phyloP scores from a whole-genome alignment of 1,284 basidiomycete species.

The Cutaneotrichosporon spelunceum region DNA sequence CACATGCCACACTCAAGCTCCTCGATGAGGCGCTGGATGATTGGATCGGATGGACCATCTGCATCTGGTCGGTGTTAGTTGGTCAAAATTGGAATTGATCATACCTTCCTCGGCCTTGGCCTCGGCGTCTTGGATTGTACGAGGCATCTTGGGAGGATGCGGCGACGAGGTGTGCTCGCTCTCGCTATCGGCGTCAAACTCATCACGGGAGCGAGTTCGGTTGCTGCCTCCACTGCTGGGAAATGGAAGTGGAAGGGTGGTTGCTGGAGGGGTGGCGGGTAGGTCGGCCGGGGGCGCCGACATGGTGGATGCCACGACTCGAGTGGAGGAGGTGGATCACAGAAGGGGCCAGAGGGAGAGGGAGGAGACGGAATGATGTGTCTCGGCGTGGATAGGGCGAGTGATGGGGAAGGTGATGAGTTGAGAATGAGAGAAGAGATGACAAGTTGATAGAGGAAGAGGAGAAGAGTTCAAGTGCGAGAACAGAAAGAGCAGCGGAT shows the following conservation, averaged over 20 bases:
- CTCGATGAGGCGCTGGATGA: constrained; percentile 16
- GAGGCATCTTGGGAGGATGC: constrained; percentile 14
- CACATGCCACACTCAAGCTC: constrained; percentile 32
- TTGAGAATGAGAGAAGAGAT: no score
- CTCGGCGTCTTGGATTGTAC: constrained; percentile 9
- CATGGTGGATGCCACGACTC: neutral
- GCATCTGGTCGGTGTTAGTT: constrained; percentile 1
- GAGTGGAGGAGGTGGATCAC: neutral
- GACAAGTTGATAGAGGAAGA: neutral
- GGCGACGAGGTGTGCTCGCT: constrained; percentile 9
- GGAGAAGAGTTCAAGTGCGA: neutral
- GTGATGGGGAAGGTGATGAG: neutral
- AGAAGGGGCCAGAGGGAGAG: neutral
- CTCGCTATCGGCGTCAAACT: constrained; percentile 17
- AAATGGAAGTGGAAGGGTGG: neutral
- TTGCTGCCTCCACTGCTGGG: neutral
- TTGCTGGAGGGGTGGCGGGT: neutral
- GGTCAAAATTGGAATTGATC: neutral
- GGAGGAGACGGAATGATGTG: neutral
- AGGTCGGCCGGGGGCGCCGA: constrained; percentile 4
- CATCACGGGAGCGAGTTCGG: constrained; percentile 16
- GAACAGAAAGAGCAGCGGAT: no score
- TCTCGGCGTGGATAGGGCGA: neutral
- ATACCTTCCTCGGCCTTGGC: neutral
- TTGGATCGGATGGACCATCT: constrained; percentile 6